Percentiles rank a stretch among this genome's conserved stretches.
Evolutionary conservation across 345 rosid genomes (phyloP).

Genomic region (Hibiscus tridactylites): DNA sequence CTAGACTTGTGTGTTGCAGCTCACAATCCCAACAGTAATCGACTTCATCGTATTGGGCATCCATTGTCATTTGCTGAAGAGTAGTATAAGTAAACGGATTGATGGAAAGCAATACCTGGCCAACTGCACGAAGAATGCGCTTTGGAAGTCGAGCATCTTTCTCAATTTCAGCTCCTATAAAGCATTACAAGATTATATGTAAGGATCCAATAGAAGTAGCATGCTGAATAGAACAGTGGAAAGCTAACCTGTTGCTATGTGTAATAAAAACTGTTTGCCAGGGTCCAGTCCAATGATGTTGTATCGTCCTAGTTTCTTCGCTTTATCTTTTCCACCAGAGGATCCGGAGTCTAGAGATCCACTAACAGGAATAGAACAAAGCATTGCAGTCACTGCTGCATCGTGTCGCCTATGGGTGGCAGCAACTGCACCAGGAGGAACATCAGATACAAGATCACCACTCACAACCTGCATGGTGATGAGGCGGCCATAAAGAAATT

Average conservation of each 20-base stretch:
- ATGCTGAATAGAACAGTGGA: background rate
- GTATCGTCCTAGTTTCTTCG: constrained; percentile 71
- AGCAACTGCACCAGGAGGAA: constrained; percentile 84
- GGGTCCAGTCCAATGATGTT: constrained; percentile 79
- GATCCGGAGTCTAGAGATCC: constrained; percentile 74
- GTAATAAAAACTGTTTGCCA: constrained; percentile 61
- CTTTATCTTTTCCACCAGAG: constrained; percentile 73
- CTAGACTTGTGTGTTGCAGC: background rate
- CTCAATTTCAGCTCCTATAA: constrained; percentile 65
- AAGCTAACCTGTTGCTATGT: constrained; percentile 67
- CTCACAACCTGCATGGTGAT: constrained; percentile 63
- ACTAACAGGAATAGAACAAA: constrained; percentile 75
- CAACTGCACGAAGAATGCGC: constrained; percentile 72
- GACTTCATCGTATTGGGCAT: background rate
- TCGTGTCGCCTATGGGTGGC: constrained; percentile 92
- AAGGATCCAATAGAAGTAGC: background rate
- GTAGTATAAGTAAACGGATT: background rate
- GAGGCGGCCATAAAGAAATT: constrained; percentile 6
- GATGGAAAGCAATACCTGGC: constrained; percentile 51
- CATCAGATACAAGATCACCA: constrained; percentile 98
- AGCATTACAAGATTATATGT: constrained; percentile 12
- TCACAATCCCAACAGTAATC: background rate
- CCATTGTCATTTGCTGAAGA: background rate
- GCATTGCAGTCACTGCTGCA: constrained; percentile 81
- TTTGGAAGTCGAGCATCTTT: constrained; percentile 70